A percentile compares a stretch with the other conserved stretches of the same genome.
phyloP scores from a whole-genome alignment of 208 protist species.

The Leishmania guyanensis region DNA sequence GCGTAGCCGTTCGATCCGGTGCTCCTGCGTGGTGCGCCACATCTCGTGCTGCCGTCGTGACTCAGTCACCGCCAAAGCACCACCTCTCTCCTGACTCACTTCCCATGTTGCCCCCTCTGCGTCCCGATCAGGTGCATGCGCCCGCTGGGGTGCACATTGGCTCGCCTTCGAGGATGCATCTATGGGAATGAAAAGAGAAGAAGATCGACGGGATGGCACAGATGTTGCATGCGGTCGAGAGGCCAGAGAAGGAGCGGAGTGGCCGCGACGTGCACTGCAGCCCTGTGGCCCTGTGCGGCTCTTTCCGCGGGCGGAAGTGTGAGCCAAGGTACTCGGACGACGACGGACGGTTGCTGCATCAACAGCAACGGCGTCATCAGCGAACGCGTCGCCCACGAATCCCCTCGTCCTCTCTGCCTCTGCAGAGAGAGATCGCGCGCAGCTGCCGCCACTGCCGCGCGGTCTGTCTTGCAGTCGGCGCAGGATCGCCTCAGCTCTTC shows the following conservation, averaged over 20 bases:
- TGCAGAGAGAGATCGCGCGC: not conserved
- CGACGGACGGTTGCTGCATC: not conserved
- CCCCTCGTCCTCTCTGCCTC: not conserved
- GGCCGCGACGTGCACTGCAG: not conserved
- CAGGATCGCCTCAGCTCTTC: conserved; percentile 16
- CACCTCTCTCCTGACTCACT: not conserved
- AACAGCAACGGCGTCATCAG: conserved; percentile 1
- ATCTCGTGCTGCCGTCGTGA: conserved; percentile 11
- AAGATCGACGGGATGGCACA: not conserved
- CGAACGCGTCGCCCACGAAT: not conserved
- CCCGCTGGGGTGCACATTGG: not conserved
- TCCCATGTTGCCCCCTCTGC: not conserved
- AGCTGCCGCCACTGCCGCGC: not conserved
- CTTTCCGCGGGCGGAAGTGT: not conserved
- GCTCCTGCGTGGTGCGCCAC: conserved; percentile 15
- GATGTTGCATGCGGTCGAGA: not conserved
- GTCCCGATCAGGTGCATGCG: conserved; percentile 1
- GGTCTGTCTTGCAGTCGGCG: conserved; percentile 2
- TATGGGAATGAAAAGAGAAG: not conserved
- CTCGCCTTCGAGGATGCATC: not conserved
- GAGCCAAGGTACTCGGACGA: not conserved
- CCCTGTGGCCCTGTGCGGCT: not conserved
- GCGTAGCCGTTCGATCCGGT: conserved; percentile 43
- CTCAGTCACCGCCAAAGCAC: not conserved
- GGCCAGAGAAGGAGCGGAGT: not conserved